phyloP scores from a whole-genome alignment of 1,284 basidiomycete genomes.

The Irpex sp. region DNA sequence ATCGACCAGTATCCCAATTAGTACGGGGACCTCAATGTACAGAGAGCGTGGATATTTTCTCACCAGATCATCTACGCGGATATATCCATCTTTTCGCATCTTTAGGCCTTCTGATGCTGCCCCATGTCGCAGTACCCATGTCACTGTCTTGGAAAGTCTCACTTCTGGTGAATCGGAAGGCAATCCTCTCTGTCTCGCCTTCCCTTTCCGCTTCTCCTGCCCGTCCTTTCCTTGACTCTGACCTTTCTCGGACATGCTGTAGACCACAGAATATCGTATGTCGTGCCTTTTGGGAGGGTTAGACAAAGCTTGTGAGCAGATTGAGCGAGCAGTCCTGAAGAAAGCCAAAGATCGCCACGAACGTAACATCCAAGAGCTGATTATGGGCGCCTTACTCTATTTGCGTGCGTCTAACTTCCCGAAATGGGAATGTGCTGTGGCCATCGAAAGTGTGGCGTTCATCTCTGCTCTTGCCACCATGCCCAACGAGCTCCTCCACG shows the following conservation, averaged over 20 bases:
- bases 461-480: neutral
- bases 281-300: neutral
- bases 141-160: conserved; percentile 72
- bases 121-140: conserved; percentile 85
- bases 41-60: conserved; percentile 26
- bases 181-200: conserved; percentile 41
- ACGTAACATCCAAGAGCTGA: neutral
- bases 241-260: neutral
- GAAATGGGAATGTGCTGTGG: neutral
- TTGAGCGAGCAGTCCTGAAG: neutral
- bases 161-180: conserved; percentile 48
- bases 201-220: conserved; percentile 7
- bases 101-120: conserved; percentile 71
- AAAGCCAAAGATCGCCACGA: neutral
- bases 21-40: neutral
- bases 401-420: neutral
- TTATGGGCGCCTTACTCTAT: neutral
- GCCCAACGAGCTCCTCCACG: neutral
- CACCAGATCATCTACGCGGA: conserved; percentile 73
- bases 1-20: neutral
- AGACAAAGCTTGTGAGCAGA: neutral
- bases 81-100: conserved; percentile 80
- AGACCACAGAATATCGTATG: neutral
- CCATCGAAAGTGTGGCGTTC: neutral
- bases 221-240: conserved; percentile 11